Evolutionary conservation across 2,329 filamentous ascomycete species (phyloP).

Genomic region (Monosporascus ibericus): DNA sequence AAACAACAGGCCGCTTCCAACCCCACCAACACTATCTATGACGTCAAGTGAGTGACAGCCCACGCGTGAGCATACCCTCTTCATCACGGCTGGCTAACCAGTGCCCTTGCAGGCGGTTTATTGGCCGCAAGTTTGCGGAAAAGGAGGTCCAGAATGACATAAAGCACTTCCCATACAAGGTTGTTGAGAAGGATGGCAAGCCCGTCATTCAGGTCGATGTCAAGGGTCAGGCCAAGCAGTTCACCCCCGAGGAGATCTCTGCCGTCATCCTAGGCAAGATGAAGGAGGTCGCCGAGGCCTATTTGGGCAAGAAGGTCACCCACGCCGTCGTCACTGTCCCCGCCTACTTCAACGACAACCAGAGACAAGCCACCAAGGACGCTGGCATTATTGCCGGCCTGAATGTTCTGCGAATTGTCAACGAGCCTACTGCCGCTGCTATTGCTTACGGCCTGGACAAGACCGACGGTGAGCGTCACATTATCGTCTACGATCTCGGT

Average conservation of each 20-base stretch:
- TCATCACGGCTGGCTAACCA: slow-evolving; percentile 23
- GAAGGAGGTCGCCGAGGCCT: slow-evolving; percentile 76
- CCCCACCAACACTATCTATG: slow-evolving; percentile 69
- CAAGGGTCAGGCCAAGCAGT: slow-evolving; percentile 57
- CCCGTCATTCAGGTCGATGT: slow-evolving; percentile 75
- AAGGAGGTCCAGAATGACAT: slow-evolving; percentile 87
- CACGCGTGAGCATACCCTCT: slow-evolving; percentile 12
- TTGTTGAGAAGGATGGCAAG: slow-evolving; percentile 84
- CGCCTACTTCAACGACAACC: slow-evolving; percentile 98
- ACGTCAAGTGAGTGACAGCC: slow-evolving; percentile 66
- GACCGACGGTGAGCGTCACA: slow-evolving; percentile 76
- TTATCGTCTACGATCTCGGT: slow-evolving; percentile 90
- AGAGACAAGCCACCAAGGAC: slow-evolving; percentile 95
- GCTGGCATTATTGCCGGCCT: slow-evolving; percentile 87
- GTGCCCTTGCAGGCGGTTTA: slow-evolving; percentile 57
- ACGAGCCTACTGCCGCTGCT: slow-evolving; percentile 92
- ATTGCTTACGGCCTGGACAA: slow-evolving; percentile 92
- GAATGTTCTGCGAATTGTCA: slow-evolving; percentile 92
- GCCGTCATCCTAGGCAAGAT: slow-evolving; percentile 80
- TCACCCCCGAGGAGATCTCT: slow-evolving; percentile 75
- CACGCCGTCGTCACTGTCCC: slow-evolving; percentile 91
- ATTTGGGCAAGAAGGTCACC: slow-evolving; percentile 75
- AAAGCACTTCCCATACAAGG: slow-evolving; percentile 98
- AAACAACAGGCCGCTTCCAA: slow-evolving; percentile 90
- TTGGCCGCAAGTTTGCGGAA: slow-evolving; percentile 77